Conservation (phyloP, 352 stramenopile species). For the Albugo candida region DNA sequence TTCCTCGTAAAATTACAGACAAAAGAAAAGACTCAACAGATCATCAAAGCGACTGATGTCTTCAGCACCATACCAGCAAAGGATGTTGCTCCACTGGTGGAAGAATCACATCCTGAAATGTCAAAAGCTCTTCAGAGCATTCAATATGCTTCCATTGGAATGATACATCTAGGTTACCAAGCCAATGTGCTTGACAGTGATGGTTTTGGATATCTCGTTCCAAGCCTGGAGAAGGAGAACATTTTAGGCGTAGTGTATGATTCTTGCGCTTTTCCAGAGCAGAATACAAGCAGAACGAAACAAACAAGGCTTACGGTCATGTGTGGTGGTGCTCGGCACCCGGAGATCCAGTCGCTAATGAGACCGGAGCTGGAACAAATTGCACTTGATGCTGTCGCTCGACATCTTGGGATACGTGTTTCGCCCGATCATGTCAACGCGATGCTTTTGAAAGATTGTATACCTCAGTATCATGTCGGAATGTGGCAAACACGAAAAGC, state of each 20-base stretch:
- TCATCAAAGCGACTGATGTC: conserved; percentile 38
- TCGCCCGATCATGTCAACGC: conserved; percentile 35
- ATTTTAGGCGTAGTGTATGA: conserved; percentile 76
- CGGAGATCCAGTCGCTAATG: conserved; percentile 22
- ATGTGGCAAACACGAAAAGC: conserved; percentile 34
- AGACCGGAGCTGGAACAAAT: conserved; percentile 29
- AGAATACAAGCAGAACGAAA: conserved; percentile 35
- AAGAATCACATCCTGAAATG: conserved; percentile 21
- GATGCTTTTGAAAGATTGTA: conserved; percentile 34
- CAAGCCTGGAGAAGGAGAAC: conserved; percentile 38
- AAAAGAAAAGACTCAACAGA: conserved; percentile 11
- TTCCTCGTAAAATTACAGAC: conserved; percentile 18
- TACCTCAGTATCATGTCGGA: conserved; percentile 76
- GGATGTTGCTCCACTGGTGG: conserved; percentile 25
- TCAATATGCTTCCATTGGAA: conserved; percentile 63
- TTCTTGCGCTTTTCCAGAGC: conserved; percentile 74
- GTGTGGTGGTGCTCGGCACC: conserved; percentile 60
- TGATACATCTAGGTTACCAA: conserved; percentile 64
- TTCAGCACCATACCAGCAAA: conserved; percentile 62
- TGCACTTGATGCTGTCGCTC: conserved; percentile 38
- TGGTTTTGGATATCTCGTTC: conserved; percentile 78
- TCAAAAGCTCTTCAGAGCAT: conserved; percentile 32
- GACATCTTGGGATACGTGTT: conserved; percentile 44
- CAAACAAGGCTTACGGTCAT: conserved; percentile 76
- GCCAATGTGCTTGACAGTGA: conserved; percentile 26